Evolutionary conservation across 1,284 basidiomycete genomes (phyloP).

Genomic region (Sanghuangporus sanghuang): DNA sequence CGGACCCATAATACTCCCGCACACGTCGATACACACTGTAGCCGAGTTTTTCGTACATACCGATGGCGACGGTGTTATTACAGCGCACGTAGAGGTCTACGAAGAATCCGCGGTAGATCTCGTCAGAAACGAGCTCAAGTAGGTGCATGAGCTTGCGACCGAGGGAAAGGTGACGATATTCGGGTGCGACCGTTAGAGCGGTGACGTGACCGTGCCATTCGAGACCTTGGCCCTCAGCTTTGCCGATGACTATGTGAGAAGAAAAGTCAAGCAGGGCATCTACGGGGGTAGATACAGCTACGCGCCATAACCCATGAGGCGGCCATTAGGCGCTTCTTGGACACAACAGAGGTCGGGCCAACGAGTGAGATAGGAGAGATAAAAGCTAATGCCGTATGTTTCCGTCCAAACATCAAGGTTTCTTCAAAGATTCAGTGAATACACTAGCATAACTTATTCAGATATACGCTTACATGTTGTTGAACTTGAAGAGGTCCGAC

Average conservation of each 20-base stretch:
- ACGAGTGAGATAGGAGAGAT: slow-evolving; percentile 78
- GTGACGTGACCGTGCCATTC: slow-evolving; percentile 93
- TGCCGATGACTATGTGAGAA: slow-evolving; percentile 65
- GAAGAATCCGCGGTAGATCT: slow-evolving; percentile 74
- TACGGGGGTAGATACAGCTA: slow-evolving; percentile 11
- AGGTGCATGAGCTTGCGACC: slow-evolving; percentile 79
- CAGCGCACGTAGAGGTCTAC: slow-evolving; percentile 90
- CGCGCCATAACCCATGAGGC: slow-evolving; percentile 84
- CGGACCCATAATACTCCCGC: slow-evolving; percentile 80
- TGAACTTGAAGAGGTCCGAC: slow-evolving; percentile 87
- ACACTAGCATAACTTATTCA: too few relatives aligned
- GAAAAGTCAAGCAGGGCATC: neutral
- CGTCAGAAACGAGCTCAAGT: slow-evolving; percentile 78
- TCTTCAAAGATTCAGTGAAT: slow-evolving; percentile 33
- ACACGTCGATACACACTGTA: slow-evolving; percentile 86
- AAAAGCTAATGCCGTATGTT: slow-evolving; percentile 88
- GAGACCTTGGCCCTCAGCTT: slow-evolving; percentile 66
- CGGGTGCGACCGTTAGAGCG: slow-evolving; percentile 86
- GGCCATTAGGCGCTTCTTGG: slow-evolving; percentile 72
- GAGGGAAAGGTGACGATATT: slow-evolving; percentile 81
- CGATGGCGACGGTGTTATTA: slow-evolving; percentile 70
- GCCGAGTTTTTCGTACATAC: slow-evolving; percentile 83
- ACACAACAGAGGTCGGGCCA: slow-evolving; percentile 89
- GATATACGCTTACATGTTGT: slow-evolving; percentile 64
- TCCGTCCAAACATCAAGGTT: slow-evolving; percentile 94